phyloP scores from a whole-genome alignment of 2,329 filamentous ascomycete genomes.

The Curvularia eragrostidis region DNA sequence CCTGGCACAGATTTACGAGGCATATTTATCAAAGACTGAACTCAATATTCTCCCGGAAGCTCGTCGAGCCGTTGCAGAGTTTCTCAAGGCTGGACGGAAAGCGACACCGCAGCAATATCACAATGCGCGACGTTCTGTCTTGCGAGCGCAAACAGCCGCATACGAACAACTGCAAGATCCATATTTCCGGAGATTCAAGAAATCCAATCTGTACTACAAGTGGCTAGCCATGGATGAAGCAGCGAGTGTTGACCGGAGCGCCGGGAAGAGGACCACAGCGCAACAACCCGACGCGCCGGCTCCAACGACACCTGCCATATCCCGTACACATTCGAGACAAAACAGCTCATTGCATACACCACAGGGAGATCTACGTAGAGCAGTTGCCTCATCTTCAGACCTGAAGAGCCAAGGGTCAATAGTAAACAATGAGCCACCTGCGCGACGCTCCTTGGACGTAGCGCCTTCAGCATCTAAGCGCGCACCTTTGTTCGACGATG shows the following conservation, averaged over 20 bases:
- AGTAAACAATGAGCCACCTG: conserved; percentile 54
- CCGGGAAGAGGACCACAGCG: conserved; percentile 35
- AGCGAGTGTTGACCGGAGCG: conserved; percentile 42
- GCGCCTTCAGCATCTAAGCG: conserved; percentile 53
- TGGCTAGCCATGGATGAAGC: conserved; percentile 87
- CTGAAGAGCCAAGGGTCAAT: conserved; percentile 58
- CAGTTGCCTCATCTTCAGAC: conserved; percentile 68
- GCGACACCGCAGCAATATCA: conserved; percentile 84
- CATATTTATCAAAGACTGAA: conserved; percentile 82
- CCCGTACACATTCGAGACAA: conserved; percentile 57
- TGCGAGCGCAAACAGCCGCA: conserved; percentile 81
- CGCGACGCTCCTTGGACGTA: conserved; percentile 76
- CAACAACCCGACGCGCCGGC: conserved; percentile 33
- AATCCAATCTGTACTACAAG: conserved; percentile 94
- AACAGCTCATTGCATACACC: conserved; percentile 50
- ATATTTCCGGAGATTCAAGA: conserved; percentile 86
- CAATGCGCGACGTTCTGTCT: conserved; percentile 78
- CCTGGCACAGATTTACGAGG: conserved; percentile 88
- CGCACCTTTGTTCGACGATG: conserved; percentile 78
- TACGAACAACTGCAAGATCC: conserved; percentile 83
- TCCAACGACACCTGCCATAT: conserved; percentile 45
- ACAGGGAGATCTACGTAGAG: conserved; percentile 61
- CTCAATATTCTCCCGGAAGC: conserved; percentile 76
- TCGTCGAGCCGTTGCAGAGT: conserved; percentile 73
- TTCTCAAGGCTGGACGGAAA: conserved; percentile 76